A percentile compares a stretch with the other conserved stretches of the same genome.
These are phyloP conservation scores for Pulveroboletus sp. DNA, from an alignment of 768 basidiomycete genomes.

Conservation along the genomic window DNA sequence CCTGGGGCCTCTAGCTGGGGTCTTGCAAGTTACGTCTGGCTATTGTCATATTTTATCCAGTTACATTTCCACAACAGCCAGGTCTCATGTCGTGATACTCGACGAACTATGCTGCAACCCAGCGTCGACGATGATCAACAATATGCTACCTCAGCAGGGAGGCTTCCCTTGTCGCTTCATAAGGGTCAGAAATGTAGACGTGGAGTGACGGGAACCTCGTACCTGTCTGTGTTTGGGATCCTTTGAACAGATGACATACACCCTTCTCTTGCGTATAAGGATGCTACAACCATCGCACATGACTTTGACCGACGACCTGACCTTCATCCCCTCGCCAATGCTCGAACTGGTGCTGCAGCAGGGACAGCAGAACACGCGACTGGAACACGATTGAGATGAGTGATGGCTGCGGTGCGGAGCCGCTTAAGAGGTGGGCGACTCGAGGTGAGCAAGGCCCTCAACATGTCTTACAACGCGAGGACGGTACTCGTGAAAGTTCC, in stretches of 20 bases:
- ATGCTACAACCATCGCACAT: conserved; percentile 94
- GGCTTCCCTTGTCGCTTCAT: conserved; percentile 62
- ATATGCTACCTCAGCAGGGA: not conserved
- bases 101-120: too few relatives aligned
- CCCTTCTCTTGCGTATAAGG: conserved; percentile 82
- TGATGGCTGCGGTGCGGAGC: conserved; percentile 37
- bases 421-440: conserved; percentile 59
- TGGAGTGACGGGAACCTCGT: conserved; percentile 16
- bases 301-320: conserved; percentile 87
- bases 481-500: not conserved
- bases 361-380: conserved; percentile 18
- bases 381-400: conserved; percentile 31
- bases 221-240: conserved; percentile 99
- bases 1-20: not conserved
- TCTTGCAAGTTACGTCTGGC: conserved; percentile 1
- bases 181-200: conserved; percentile 11
- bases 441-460: conserved; percentile 60
- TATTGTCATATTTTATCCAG: not conserved
- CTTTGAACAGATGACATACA: conserved; percentile 89
- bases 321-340: conserved; percentile 82
- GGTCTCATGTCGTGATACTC: not conserved
- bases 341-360: conserved; percentile 23
- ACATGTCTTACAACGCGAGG: conserved; percentile 31
- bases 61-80: not conserved
- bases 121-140: too few relatives aligned